Conservation (phyloP, 768 basidiomycete species). For the Trametes villosa region DNA sequence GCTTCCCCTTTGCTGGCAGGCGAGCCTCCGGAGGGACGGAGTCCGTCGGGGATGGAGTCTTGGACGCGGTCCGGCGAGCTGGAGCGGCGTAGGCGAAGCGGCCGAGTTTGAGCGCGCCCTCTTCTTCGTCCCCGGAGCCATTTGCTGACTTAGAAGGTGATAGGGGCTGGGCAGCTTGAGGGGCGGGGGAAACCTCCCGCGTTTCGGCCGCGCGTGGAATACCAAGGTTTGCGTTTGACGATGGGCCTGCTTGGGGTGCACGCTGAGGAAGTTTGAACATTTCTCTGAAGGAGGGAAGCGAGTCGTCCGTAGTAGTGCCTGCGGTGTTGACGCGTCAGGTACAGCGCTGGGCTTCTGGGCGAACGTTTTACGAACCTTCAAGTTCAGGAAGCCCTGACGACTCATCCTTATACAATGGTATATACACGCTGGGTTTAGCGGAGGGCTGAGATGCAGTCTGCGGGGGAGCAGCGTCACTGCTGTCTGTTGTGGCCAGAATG, state of each 20-base stretch:
- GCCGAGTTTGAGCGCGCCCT: constrained; percentile 35
- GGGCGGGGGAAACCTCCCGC: neutral
- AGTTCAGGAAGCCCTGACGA: neutral
- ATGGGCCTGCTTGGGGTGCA: too few relatives aligned
- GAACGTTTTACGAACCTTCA: neutral
- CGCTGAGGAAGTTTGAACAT: neutral
- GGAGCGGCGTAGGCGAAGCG: constrained; percentile 44
- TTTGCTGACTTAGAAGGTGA: neutral
- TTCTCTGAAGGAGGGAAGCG: constrained; percentile 11
- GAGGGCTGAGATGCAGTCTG: neutral
- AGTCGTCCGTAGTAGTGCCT: constrained; percentile 16
- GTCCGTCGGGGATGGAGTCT: constrained; percentile 1
- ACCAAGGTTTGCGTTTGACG: neutral
- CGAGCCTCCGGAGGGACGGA: neutral
- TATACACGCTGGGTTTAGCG: too few relatives aligned
- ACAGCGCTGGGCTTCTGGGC: neutral
- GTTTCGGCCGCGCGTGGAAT: too few relatives aligned
- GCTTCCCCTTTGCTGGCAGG: constrained; percentile 1
- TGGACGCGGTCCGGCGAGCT: neutral
- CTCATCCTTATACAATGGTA: too few relatives aligned
- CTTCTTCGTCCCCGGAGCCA: constrained; percentile 34
- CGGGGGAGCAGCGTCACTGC: neutral
- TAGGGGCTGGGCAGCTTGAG: neutral
- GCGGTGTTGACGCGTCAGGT: neutral
- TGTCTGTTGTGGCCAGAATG: neutral